A percentile compares a stretch with the other conserved stretches of the same genome.
Conservation (phyloP, 495 filamentous ascomycete species). For the Lepidopterella palustris region DNA sequence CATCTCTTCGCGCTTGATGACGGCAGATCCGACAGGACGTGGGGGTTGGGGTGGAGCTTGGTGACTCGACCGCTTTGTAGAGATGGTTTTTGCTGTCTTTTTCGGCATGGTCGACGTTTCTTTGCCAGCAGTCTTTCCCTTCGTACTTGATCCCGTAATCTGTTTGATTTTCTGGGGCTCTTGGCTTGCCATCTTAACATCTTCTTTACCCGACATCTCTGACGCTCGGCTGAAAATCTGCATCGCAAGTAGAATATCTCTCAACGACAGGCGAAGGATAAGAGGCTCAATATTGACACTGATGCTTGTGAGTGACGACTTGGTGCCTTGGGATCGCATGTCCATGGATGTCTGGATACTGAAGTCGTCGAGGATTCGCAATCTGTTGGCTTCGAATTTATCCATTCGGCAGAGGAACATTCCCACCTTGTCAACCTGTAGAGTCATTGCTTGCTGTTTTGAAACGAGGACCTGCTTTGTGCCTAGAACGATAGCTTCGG, state of each 20-base stretch:
- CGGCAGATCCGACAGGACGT: constrained; percentile 42
- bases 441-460: constrained; percentile 85
- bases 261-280: constrained; percentile 83
- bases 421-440: constrained; percentile 86
- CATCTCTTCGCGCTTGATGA: constrained; percentile 75
- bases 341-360: constrained; percentile 86
- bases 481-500: constrained; percentile 90
- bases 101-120: constrained; percentile 51
- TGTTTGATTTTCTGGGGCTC: constrained; percentile 62
- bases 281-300: constrained; percentile 84
- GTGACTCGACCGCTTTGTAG: constrained; percentile 33
- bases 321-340: constrained; percentile 58
- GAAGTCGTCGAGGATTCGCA: constrained; percentile 93
- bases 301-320: constrained; percentile 66
- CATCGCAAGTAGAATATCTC: constrained; percentile 88
- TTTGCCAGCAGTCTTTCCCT: constrained; percentile 43
- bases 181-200: constrained; percentile 43
- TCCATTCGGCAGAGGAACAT: constrained; percentile 99
- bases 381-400: constrained; percentile 74
- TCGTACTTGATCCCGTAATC: constrained; percentile 44
- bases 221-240: constrained; percentile 92
- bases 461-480: constrained; percentile 91
- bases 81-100: constrained; percentile 41
- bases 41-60: constrained; percentile 13
- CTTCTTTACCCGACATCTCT: constrained; percentile 59